phyloP scores from a whole-genome alignment of 345 rosid species.

The Cochlearia excelsa region DNA sequence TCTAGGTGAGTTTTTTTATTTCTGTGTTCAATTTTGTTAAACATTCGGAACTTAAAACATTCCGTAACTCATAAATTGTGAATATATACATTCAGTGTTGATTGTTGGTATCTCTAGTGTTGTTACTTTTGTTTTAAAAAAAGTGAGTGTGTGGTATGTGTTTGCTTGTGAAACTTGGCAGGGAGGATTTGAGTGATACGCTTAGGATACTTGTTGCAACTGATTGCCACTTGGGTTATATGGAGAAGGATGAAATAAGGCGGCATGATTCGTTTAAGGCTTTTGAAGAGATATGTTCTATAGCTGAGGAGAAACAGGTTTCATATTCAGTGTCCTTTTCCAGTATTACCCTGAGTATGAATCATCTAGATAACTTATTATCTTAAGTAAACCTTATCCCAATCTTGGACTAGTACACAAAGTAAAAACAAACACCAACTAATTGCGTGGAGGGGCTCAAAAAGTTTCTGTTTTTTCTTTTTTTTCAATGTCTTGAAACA shows the following conservation, averaged over 20 bases:
- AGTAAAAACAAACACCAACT: too few species aligned
- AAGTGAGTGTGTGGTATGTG: slow-evolving; percentile 4
- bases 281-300: slow-evolving; percentile 91
- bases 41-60: not conserved
- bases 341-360: slow-evolving; percentile 3
- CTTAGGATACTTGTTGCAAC: slow-evolving; percentile 88
- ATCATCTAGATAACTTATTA: not conserved
- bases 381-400: too few species aligned
- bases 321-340: slow-evolving; percentile 4
- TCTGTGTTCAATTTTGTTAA: not conserved
- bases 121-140: slow-evolving; percentile 1
- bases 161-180: slow-evolving; percentile 33
- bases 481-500: slow-evolving; percentile 27
- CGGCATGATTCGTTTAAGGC: slow-evolving; percentile 94
- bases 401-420: too few species aligned
- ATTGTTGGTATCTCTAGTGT: slow-evolving; percentile 4
- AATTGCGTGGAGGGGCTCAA: not conserved
- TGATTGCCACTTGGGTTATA: slow-evolving; percentile 90
- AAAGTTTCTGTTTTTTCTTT: not conserved
- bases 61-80: not conserved
- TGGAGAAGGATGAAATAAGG: slow-evolving; percentile 97
- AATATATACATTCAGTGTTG: not conserved
- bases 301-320: slow-evolving; percentile 86
- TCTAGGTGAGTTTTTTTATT: slow-evolving; percentile 24
- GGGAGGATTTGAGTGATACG: slow-evolving; percentile 61